Evolutionary conservation across 228 moss, liverwort and hornwort species (phyloP), one percentile per base, ranked within the genome.

Genomic region (Sphagnum magellanicum): DNA sequence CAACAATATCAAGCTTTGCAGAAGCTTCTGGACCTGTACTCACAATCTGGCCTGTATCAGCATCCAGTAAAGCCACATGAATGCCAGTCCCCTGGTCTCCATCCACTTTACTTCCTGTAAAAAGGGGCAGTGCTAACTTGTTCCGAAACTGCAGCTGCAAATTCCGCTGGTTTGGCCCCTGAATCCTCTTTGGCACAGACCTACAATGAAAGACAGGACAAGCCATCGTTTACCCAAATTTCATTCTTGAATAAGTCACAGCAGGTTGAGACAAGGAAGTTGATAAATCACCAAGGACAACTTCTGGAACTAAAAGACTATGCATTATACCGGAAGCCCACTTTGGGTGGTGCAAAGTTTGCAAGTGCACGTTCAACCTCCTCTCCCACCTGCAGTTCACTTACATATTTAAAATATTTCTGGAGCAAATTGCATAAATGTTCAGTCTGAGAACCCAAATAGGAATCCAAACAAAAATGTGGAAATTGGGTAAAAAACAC

Each of bases 41-140:
- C 11, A 90, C 86, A 9, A 90, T 89, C 66, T 93, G 87, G 15
- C 89, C 85, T 5, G 90, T 72, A 61, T 65, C 63, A 8, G 74
- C 81, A 70, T 90, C 80, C 78, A 85, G 90, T 64, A 93, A 64
- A 12, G 90, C 87, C 11, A 90, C 93, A 66, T 93, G 89, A 51
- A 93, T 91, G 11, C 88, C 80, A 68, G 90, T 87, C 61, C 88
- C 90, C 66, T 93, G 93, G 51, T 93, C 93, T 50, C 93, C 93
- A 75, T 93, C 93, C 58, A 93, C 80, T 71, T 93, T 93, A 70
- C 93, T 89, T 61, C 93, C 93, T 5, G 93, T 93, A 62, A 93
- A 93, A 15, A 93, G 74, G 9, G 93, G 93, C 4, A 93, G 77
- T 6, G 93, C 81, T 63, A 93, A 66, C 69, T 88, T 90, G 53